Base-by-base conservation (phyloP, 75 land plant genomes). In the Picea sitchensis region DNA sequence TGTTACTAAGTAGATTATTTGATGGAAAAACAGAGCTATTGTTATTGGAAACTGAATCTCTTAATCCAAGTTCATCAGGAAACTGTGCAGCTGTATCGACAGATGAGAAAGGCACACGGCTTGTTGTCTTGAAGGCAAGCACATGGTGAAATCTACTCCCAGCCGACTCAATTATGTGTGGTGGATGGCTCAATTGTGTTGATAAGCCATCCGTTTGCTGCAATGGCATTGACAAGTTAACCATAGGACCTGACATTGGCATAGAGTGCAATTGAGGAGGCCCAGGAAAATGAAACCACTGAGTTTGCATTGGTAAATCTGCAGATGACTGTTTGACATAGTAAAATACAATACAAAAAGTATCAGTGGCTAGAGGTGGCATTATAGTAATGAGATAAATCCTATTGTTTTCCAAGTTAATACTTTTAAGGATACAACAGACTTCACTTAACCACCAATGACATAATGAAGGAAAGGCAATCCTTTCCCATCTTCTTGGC, bases 201-300 rank as follows among this genome's bases (percentile, higher is more conserved):
- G 85, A 81, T 32, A 81, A 44, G 9, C 73, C 69, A 11, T 71
- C 69, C 23, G 83, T 82, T 71, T 86, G 91, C 73, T 82, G 86
- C 83, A 82, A 68, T 78, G 88, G 90, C 82, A 84, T 65, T 31
- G 90, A 75, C 17, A 84, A 56, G 61, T 77, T 81, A 78, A 83
- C 78, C 34, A 57, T 51, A 14, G 89, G 88, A 20, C 88, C 81
- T 31, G 95, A 82, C 58, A 87, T 84, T 56, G 83, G 83, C 61
- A 84, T 78, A 65, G 62, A 64, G 15, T 82, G 84, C 58, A 77
- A 30, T 44, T 44, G 41, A 62, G 87, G 84, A 1, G 88, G 64
- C 34, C 86, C 87, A 65, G 95, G 84, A 31, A 84, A 73, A 78
- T 86, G 88, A 2, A 88, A 79, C 98, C 98, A 95, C 6, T 82